These are phyloP conservation scores for Pseudomonodictys pantanalensis DNA, from an alignment of 495 filamentous ascomycete species.

Conservation along the genomic window DNA sequence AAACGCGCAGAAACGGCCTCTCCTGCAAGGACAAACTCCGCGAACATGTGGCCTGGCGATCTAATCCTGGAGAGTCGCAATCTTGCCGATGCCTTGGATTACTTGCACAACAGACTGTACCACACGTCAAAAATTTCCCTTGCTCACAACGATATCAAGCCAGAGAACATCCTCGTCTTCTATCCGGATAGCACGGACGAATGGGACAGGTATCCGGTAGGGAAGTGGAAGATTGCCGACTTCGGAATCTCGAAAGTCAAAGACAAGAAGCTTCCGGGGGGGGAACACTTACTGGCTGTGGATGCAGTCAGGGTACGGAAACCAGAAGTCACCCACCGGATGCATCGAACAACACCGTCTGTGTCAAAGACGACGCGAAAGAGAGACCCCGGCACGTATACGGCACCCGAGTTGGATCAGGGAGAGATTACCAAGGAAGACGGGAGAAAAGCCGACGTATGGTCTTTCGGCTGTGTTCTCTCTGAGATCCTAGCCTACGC, in stretches of 20 bases:
- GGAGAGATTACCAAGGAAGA: neutral
- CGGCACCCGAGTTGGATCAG: slow-evolving; percentile 1
- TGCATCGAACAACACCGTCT: neutral
- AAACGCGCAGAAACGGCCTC: neutral
- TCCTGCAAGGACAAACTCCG: neutral
- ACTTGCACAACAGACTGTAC: slow-evolving; percentile 2
- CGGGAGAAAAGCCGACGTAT: slow-evolving; percentile 2
- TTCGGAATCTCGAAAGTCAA: slow-evolving; percentile 16
- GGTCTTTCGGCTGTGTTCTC: slow-evolving; percentile 10
- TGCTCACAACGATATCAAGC: slow-evolving; percentile 15
- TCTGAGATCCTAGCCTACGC: slow-evolving; percentile 3
- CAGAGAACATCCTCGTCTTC: slow-evolving; percentile 14
- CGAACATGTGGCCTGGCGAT: slow-evolving; percentile 4
- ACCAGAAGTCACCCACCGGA: neutral
- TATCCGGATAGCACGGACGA: neutral
- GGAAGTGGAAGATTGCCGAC: slow-evolving; percentile 17
- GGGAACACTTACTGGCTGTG: neutral
- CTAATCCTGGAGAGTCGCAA: slow-evolving; percentile 2
- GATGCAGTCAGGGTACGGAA: neutral
- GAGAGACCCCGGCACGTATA: slow-evolving; percentile 7
- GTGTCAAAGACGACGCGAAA: slow-evolving; percentile 1
- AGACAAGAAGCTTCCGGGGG: neutral
- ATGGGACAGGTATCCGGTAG: slow-evolving; percentile 4
- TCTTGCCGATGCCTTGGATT: slow-evolving; percentile 13
- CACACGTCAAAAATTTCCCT: neutral